Base-by-base conservation (phyloP, 2,329 filamentous ascomycete genomes). In the Aspergillus candidus region DNA sequence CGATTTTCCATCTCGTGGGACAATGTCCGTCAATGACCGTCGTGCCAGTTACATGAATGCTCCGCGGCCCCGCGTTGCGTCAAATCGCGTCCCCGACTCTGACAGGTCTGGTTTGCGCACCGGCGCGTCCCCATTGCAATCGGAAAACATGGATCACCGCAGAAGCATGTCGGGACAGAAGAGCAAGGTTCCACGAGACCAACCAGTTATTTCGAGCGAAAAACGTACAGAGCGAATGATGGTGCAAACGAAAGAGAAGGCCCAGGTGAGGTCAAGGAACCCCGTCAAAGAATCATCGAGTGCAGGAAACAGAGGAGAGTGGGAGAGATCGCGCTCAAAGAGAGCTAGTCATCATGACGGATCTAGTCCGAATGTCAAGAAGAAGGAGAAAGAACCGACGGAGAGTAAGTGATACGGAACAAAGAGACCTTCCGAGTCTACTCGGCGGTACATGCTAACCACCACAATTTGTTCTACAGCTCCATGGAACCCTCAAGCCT, bases 401-500 rank as follows among this genome's bases (percentile, higher is more conserved):
- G 58, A 65, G 41, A 44, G 66, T 68, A 14, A 54, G 64, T 60
- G 22, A 37, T 27, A 27, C 10, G 22, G 22, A 10, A 27, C 22
- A 7, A 27, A 27, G 22, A 7, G 22, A 27, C 6, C 22, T 3
- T 3, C 22, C 2, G 22, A 2, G 1, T 27, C 22, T 27, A 27
- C 6, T 8, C 22, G 4, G 6, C 22, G 22, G 22, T 27, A 27
- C 7, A 49, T 51, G 35, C 49, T 59, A 36, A 57, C 53, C 13
- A 13, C 22, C 22, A 27, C 22, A 6, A 8, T 27, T 45, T 40
- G 12, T 48, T 33, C 41, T 43, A 35, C 53, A 66, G 69, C 61
- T 40, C 66, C 73, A 59, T 97, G 93, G 93, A 83, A 81, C 44
- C 91, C 93, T 0, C 79, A 88, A 61, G 91, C 82, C 7, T 83